Conservation (phyloP, 768 basidiomycete genomes). For the Leucosporidium creatinivorum region DNA sequence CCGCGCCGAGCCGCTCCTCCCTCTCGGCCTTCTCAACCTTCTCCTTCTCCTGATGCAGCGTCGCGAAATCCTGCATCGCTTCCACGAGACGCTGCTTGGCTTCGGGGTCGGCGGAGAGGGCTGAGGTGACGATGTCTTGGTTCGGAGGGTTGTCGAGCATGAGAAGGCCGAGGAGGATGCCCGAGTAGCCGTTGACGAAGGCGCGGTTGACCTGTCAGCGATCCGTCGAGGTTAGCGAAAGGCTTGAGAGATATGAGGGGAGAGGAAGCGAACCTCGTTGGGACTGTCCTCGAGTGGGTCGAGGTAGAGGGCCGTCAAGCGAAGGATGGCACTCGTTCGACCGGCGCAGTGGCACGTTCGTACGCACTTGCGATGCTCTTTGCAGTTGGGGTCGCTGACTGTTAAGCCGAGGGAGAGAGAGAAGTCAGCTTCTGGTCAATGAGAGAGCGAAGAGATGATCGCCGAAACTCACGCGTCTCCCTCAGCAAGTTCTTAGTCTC, state of each 20-base stretch:
- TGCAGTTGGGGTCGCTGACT: conserved; percentile 14
- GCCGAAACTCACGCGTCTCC: conserved; percentile 6
- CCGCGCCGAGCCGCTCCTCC: too few species aligned
- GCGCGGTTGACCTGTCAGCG: conserved; percentile 15
- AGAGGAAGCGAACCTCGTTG: conserved; percentile 12
- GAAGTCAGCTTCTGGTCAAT: background rate
- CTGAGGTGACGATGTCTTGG: conserved; percentile 12
- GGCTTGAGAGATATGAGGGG: background rate
- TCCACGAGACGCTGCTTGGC: conserved; percentile 3
- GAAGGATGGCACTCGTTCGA: background rate
- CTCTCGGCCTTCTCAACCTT: background rate
- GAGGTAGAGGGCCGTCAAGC: conserved; percentile 12
- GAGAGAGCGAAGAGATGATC: background rate
- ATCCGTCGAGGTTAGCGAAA: background rate
- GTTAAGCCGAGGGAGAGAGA: background rate
- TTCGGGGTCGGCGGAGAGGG: background rate
- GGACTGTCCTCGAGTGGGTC: conserved; percentile 16
- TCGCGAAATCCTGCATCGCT: conserved; percentile 24
- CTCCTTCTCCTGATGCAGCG: conserved; percentile 7
- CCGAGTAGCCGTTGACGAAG: conserved; percentile 22
- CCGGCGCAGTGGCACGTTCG: conserved; percentile 4
- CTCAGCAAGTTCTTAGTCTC: conserved; percentile 7
- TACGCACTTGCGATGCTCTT: conserved; percentile 1
- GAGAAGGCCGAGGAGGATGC: conserved; percentile 22
- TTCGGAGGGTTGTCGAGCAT: conserved; percentile 18